Base-by-base conservation (phyloP, 2,329 filamentous ascomycete genomes). In the Aspergillus phoenicis region DNA sequence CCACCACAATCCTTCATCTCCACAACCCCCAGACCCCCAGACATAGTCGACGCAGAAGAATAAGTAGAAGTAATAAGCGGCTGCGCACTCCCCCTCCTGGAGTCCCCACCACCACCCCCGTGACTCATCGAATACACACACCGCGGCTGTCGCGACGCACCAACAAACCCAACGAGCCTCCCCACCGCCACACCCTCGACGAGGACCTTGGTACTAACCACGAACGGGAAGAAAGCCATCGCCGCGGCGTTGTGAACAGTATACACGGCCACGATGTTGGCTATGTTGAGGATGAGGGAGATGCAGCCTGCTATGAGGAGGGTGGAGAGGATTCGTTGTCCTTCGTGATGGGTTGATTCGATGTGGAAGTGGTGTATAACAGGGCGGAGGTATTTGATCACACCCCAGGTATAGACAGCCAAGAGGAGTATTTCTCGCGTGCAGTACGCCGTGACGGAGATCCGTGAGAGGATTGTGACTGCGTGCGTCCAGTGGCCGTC, bases 401-500 rank as follows among this genome's bases (percentile, higher is more conserved):
- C 81, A 63, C 84, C 81, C 65, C 70, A 73, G 39, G 85, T 82
- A 68, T 84, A 85, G 20, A 84, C 71, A 0, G 71, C 71, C 4
- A 81, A 82, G 52, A 86, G 78, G 48, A 84, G 70, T 30, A 80
- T 70, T 59, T 86, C 84, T 61, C 85, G 83, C 3, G 81, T 39
- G 58, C 79, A 82, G 64, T 85, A 84, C 4, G 81, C 73, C 0
- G 76, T 77, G 39, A 84, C 75, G 64, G 84, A 80, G 5, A 84
- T 72, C 61, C 79, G 80, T 62, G 85, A 82, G 68, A 78, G 75
- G n/a, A 79, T 65, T 15, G 1, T 8, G 4, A 30, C 70, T 10
- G 30, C 62, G 20, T 1, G 52, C 3, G 0, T 28, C 52, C 6
- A 17, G n/a, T 4, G 59, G 0, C 59, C 62, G 28, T 65, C 26